Base-by-base conservation (phyloP, 2,329 filamentous ascomycete genomes). In the Xenoacremonium recifei region DNA sequence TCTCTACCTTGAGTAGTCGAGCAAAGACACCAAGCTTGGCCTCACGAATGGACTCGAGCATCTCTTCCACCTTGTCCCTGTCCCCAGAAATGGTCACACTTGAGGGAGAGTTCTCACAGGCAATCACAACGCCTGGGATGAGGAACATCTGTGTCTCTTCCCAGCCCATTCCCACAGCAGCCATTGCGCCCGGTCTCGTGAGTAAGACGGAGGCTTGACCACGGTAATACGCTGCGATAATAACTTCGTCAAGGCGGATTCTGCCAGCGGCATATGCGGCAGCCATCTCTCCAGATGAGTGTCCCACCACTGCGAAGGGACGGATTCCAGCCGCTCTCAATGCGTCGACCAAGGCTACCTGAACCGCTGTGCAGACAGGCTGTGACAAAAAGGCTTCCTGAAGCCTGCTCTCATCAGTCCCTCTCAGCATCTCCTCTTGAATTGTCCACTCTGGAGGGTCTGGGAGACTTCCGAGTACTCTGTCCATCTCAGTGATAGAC, bases 271-370 rank as follows among this genome's bases (percentile, higher is more conserved):
- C 66, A 35, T 73, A 73, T 0, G 70, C 69, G 2, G 70, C 71
- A 0, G 63, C 70, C 23, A 73, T 69, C 44, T 74, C 71, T 1
- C 71, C 71, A 2, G 55, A 61, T 0, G 66, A 70, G 42, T 75
- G 71, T 1, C 71, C 71, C 4, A 71, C 60, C 0, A 68, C 64
- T 1, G 57, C 62, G 6, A 50, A 20, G 0, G 68, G 64, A 2
- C 32, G 37, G 19, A 75, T 46, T 0, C 62, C 58, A 38, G 57
- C 57, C 2, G 48, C 44, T 0, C 30, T 25, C 3, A 76, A 59
- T 0, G 69, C 49, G 12, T 72, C 62, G 0, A 72, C 59, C 1
- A 77, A 49, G 0, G 54, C 70, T 1, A 76, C 44, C 42, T 75
- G 72, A 0, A 76, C 16, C 0, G 68, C 68, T 1, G 70, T 72